Conservation (phyloP, 768 basidiomycete species). For the Calvatia gigantea region DNA sequence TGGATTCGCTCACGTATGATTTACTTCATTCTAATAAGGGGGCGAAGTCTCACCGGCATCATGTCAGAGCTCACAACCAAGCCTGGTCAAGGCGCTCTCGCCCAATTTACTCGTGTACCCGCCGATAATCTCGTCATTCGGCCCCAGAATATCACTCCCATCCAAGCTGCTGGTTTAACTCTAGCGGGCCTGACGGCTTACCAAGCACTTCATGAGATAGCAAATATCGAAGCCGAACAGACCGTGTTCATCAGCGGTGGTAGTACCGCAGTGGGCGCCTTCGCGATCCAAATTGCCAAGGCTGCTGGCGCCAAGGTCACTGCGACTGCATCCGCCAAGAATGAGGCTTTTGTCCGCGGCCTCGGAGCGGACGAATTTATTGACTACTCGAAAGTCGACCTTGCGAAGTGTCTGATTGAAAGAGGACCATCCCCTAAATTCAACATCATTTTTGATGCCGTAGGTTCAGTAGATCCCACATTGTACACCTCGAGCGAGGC, state of each 20-base stretch:
- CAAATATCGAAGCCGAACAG: conserved; percentile 52
- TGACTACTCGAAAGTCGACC: conserved; percentile 54
- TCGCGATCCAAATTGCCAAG: conserved; percentile 73
- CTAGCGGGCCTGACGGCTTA: conserved; percentile 60
- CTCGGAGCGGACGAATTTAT: conserved; percentile 72
- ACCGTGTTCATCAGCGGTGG: conserved; percentile 70
- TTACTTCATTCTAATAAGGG: neutral
- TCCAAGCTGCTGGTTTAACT: conserved; percentile 58
- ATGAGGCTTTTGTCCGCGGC: conserved; percentile 51
- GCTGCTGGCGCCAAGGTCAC: conserved; percentile 55
- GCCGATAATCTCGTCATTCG: conserved; percentile 35
- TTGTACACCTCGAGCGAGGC: conserved; percentile 47
- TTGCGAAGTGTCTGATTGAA: conserved; percentile 41
- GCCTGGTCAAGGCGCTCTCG: conserved; percentile 51
- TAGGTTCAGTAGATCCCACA: conserved; percentile 42
- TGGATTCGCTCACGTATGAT: conserved; percentile 32
- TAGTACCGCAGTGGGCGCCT: conserved; percentile 63
- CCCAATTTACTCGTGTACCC: conserved; percentile 52
- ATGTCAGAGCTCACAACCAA: conserved; percentile 24
- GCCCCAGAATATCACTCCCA: conserved; percentile 47
- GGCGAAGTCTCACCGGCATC: neutral
- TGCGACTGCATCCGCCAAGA: conserved; percentile 57
- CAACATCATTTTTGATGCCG: conserved; percentile 58
- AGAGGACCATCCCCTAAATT: conserved; percentile 49
- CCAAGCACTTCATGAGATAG: conserved; percentile 45